Base-by-base conservation (phyloP, 208 protist genomes). In the Kentomonas sorsogonicus region DNA sequence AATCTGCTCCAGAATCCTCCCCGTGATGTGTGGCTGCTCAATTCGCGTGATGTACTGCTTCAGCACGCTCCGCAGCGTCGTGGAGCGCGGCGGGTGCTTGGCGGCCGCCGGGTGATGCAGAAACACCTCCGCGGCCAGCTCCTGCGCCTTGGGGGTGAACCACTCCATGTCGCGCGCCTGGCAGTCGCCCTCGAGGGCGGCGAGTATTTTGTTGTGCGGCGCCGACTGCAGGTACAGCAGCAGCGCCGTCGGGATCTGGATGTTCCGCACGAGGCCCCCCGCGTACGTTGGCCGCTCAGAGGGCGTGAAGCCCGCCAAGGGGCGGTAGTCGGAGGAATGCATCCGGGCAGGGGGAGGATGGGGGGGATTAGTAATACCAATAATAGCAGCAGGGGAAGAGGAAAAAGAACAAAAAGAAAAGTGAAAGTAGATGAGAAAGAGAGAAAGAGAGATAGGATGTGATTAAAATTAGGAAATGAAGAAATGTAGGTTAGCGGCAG, bases 181-280 rank as follows among this genome's bases (percentile, higher is more conserved):
- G 64, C 81, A 89, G 62, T 89, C 86, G 3, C 64, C 52, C 51
- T 78, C 67, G 36, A 93, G 89, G 11, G 82, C 86, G 9, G 56
- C 53, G 66, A 93, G 71, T 20, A 80, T 86, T 1, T 66, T 23
- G 2, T 26, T 60, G n/a, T 72, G 60, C 7, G 81, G 74, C 5
- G 79, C 82, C 3, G 75, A 80, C 65, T 93, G 86, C 16, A 93
- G 60, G 40, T 75, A 83, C 10, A 89, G 62, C 3, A 93, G 53
- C 10, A 93, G 63, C 1, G 86, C 77, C 9, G 57, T 31, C 0
- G 85, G 78, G 34, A 2, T 53, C 31, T 27, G 52, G 33, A 63
- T 61, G 11, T 33, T 59, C 43, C 33, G 48, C 34, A 26, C 46
- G 40, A 43, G n/a, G n/a, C n/a, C n/a, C n/a, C n/a, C n/a, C n/a